These are phyloP conservation scores for Populus tomentosa DNA, from an alignment of 441 rosid species.

Conservation along the genomic window DNA sequence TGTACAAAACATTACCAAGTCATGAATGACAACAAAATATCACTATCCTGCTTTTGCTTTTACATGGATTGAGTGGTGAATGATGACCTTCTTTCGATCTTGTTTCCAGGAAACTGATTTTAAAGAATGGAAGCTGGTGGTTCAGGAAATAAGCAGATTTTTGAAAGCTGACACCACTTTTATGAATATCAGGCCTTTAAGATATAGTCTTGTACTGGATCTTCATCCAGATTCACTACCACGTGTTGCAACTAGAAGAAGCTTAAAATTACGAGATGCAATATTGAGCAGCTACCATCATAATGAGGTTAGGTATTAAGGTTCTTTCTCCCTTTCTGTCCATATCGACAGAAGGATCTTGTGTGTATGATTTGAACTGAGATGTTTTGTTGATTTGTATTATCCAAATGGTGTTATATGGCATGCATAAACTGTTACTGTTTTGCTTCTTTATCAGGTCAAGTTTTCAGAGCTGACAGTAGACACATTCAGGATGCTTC, in stretches of 20 bases:
- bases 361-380: background rate
- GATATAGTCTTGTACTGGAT: conserved; percentile 86
- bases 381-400: background rate
- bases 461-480: conserved; percentile 95
- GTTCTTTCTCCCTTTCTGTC: conserved; percentile 23
- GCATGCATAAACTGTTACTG: conserved; percentile 7
- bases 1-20: no score
- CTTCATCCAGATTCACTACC: conserved; percentile 64
- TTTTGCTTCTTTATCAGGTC: conserved; percentile 48
- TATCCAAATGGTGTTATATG: background rate
- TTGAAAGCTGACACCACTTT: conserved; percentile 89
- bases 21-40: background rate
- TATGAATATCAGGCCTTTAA: conserved; percentile 91
- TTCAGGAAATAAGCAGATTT: conserved; percentile 87
- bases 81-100: conserved; percentile 26
- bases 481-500: conserved; percentile 94
- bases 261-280: conserved; percentile 75
- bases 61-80: conserved; percentile 13
- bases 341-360: conserved; percentile 11
- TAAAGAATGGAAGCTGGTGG: conserved; percentile 97
- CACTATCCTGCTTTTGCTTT: conserved; percentile 14
- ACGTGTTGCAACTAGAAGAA: conserved; percentile 50
- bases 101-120: conserved; percentile 87
- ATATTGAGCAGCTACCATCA: conserved; percentile 82
- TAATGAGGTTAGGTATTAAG: conserved; percentile 66